These are phyloP conservation scores for Neostapfia colusana DNA, from an alignment of 176 grass and related monocot species.

Conservation along the genomic window DNA sequence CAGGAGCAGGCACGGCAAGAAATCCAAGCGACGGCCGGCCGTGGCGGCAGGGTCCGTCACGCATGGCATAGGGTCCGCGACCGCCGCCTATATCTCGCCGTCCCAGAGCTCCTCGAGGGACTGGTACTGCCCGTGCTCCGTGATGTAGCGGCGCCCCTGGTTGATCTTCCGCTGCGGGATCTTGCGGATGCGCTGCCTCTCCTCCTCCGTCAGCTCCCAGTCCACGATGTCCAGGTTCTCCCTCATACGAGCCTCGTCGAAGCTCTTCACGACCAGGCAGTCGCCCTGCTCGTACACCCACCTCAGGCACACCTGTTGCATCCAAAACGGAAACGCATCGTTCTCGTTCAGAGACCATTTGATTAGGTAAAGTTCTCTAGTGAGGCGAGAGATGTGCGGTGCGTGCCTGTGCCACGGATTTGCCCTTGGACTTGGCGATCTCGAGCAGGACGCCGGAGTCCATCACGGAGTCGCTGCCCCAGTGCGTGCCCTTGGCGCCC, in stretches of 20 bases:
- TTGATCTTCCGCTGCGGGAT: constrained; percentile 55
- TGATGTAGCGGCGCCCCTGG: constrained; percentile 41
- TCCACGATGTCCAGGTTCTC: constrained; percentile 65
- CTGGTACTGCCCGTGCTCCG: constrained; percentile 42
- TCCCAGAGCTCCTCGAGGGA: constrained; percentile 67
- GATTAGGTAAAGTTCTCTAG: not conserved
- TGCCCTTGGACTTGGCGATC: constrained; percentile 58
- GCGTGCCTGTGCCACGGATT: constrained; percentile 55
- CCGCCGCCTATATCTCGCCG: constrained; percentile 43
- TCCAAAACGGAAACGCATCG: not conserved
- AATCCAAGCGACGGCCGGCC: not conserved
- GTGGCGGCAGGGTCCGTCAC: not conserved
- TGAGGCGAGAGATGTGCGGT: not conserved
- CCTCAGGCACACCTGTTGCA: constrained; percentile 54
- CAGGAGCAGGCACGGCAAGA: not conserved
- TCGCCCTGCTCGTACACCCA: constrained; percentile 74
- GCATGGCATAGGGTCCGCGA: not conserved
- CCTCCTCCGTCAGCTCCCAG: constrained; percentile 63
- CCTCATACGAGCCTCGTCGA: constrained; percentile 50
- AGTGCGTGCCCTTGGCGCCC: constrained; percentile 62
- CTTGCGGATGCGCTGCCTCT: constrained; percentile 36
- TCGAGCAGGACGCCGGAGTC: constrained; percentile 46
- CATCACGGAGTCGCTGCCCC: constrained; percentile 72
- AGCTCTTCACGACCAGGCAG: constrained; percentile 70
- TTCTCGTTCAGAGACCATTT: too few relatives aligned